Evolutionary conservation across 495 filamentous ascomycete species (phyloP).

Genomic region (Corynascus novoguineensis): DNA sequence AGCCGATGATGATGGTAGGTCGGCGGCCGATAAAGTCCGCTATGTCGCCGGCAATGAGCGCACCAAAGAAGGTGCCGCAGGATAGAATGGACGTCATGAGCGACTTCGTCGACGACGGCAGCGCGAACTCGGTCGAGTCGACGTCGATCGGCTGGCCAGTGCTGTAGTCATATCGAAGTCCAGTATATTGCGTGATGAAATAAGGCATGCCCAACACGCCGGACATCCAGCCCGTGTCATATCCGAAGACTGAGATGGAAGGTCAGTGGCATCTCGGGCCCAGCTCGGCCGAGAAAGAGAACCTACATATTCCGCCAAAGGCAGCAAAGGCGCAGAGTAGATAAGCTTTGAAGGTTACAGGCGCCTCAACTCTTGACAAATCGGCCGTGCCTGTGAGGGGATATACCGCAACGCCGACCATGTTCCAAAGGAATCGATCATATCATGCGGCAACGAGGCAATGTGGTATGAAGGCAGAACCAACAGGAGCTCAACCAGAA

Average conservation of each 20-base stretch:
- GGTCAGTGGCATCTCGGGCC: not conserved
- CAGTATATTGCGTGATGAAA: slow-evolving; percentile 59
- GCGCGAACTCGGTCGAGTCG: slow-evolving; percentile 22
- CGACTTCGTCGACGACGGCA: slow-evolving; percentile 45
- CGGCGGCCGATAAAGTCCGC: slow-evolving; percentile 65
- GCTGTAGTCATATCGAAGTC: slow-evolving; percentile 52
- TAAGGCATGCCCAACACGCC: slow-evolving; percentile 52
- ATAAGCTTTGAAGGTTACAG: slow-evolving; percentile 60
- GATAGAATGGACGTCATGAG: slow-evolving; percentile 71
- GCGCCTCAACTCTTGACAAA: slow-evolving; percentile 54
- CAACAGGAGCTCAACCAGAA: not conserved
- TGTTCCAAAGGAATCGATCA: slow-evolving; percentile 3
- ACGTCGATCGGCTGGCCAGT: slow-evolving; percentile 38
- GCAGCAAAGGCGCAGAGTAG: slow-evolving; percentile 37
- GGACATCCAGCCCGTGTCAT: slow-evolving; percentile 61
- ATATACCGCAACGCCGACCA: slow-evolving; percentile 21
- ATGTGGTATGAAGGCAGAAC: not conserved
- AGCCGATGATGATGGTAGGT: slow-evolving; percentile 60
- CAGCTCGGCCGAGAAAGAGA: not conserved
- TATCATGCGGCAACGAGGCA: not conserved
- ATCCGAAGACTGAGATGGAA: slow-evolving; percentile 49
- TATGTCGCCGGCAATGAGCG: slow-evolving; percentile 61
- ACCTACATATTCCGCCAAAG: slow-evolving; percentile 6
- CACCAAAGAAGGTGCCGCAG: slow-evolving; percentile 69
- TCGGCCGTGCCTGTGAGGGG: slow-evolving; percentile 37